Conservation (phyloP, 441 rosid genomes). For the Corymbia calophylla region DNA sequence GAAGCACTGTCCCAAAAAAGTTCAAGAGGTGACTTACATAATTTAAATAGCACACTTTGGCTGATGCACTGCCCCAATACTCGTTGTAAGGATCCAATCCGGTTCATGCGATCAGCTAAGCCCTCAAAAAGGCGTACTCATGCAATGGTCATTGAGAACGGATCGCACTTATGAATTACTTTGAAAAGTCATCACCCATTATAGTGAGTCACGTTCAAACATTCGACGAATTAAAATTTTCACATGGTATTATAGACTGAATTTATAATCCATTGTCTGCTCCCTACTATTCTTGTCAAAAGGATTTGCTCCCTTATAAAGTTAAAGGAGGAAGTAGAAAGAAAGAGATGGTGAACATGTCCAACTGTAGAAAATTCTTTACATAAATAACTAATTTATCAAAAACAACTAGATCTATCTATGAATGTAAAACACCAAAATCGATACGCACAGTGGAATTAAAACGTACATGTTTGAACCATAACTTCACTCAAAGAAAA, state of each 20-base stretch:
- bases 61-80: background rate
- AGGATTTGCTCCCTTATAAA: background rate
- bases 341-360: background rate
- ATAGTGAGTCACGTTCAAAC: background rate
- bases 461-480: no score
- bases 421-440: no score
- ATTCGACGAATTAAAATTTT: background rate
- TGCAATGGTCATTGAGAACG: background rate
- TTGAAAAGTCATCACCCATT: background rate
- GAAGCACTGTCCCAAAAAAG: background rate
- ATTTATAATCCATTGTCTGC: background rate
- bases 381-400: no score
- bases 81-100: background rate
- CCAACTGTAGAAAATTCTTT: no score
- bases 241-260: background rate
- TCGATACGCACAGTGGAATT: no score
- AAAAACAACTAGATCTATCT: no score
- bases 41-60: background rate
- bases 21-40: background rate
- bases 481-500: no score
- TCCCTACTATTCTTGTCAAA: background rate
- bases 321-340: background rate
- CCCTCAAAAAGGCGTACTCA: background rate
- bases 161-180: background rate
- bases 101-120: background rate